A percentile compares a stretch with the other conserved stretches of the same genome.
These are phyloP conservation scores for Heritiera fomes DNA, from an alignment of 345 rosid species.

Conservation along the genomic window DNA sequence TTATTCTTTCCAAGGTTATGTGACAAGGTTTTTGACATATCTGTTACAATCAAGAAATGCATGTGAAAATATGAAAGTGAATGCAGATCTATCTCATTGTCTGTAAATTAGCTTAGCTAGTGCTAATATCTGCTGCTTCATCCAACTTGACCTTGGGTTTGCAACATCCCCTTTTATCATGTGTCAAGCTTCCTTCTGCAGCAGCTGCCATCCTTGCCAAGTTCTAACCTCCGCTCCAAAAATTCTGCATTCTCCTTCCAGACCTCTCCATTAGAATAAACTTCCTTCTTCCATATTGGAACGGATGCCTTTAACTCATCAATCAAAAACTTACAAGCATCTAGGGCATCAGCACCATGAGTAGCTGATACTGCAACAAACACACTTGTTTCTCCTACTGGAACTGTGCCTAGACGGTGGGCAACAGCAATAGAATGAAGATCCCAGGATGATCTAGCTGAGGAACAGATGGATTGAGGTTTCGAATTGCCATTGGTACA, in stretches of 20 bases:
- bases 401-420: conserved; percentile 80
- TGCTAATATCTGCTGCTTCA: conserved; percentile 11
- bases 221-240: conserved; percentile 56
- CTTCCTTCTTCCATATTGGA: conserved; percentile 95
- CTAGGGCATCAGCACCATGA: conserved; percentile 78
- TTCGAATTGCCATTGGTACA: conserved; percentile 76
- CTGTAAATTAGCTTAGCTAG: background rate
- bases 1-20: background rate
- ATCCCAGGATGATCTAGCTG: conserved; percentile 74
- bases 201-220: conserved; percentile 40
- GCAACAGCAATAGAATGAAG: conserved; percentile 69
- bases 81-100: too few species aligned
- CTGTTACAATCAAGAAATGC: background rate
- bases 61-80: background rate
- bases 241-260: conserved; percentile 98
- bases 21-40: background rate
- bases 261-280: conserved; percentile 79
- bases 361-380: conserved; percentile 80
- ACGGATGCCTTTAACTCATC: conserved; percentile 84
- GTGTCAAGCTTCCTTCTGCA: conserved; percentile 32
- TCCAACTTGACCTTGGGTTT: conserved; percentile 55
- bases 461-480: conserved; percentile 56
- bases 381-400: conserved; percentile 85
- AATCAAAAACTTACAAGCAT: conserved; percentile 76
- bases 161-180: conserved; percentile 50